Conservation (phyloP, 257 asterid genomes). For the Fraxinus cuspidata region DNA sequence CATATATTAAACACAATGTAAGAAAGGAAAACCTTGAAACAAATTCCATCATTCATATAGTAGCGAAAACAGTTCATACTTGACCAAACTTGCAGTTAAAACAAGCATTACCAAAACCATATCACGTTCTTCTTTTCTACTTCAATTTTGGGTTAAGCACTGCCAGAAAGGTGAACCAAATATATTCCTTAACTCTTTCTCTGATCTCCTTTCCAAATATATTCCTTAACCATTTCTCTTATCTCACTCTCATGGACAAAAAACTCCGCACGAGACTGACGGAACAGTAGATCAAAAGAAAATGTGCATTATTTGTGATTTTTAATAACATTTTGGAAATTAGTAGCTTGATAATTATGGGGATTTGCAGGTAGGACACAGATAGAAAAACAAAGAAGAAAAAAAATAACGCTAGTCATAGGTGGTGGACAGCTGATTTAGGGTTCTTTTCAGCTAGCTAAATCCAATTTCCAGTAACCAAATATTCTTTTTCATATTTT, state of each 20-base stretch:
- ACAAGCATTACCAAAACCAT: background rate
- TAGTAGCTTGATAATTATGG: background rate
- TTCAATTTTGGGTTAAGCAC: too few species aligned
- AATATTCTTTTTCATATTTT: background rate
- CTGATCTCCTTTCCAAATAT: background rate
- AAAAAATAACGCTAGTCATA: background rate
- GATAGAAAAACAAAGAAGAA: background rate
- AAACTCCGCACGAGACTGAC: background rate
- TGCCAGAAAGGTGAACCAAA: too few species aligned
- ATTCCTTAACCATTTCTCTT: background rate
- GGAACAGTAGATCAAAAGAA: background rate
- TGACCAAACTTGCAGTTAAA: background rate
- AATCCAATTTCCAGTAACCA: background rate
- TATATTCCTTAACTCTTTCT: background rate
- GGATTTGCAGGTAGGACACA: too few species aligned
- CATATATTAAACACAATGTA: background rate
- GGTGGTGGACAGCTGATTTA: background rate
- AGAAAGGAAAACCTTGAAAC: background rate
- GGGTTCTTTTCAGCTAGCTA: too few species aligned
- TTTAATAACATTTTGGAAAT: background rate
- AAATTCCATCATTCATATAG: background rate
- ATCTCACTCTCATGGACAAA: background rate
- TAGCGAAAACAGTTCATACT: background rate
- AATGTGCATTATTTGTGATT: background rate
- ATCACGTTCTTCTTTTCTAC: background rate